phyloP scores from a whole-genome alignment of 805 yeast species.

The Yarrowia bubula region DNA sequence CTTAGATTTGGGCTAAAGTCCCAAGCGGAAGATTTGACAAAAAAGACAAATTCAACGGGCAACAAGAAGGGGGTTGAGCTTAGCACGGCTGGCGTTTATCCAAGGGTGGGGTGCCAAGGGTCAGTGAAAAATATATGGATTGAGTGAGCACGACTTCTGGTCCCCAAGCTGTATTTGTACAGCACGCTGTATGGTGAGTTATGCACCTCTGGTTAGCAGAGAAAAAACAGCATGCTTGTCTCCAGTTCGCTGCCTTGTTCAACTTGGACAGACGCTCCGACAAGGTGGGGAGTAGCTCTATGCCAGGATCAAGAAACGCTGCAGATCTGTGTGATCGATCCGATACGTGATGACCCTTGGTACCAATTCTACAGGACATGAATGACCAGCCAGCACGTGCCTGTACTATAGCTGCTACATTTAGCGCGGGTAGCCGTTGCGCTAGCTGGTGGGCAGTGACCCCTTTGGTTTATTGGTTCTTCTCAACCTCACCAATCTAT shows the following conservation, averaged over 20 bases:
- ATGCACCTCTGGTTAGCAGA: background rate
- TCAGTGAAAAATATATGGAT: background rate
- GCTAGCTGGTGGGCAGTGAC: background rate
- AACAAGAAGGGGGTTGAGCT: background rate
- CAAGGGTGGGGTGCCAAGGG: background rate
- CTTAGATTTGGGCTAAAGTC: slow-evolving; percentile 22
- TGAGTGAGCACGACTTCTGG: background rate
- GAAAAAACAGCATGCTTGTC: background rate
- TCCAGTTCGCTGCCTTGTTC: background rate
- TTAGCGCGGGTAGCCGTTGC: background rate
- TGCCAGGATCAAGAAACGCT: background rate
- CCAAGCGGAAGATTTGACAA: slow-evolving; percentile 16
- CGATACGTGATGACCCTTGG: background rate
- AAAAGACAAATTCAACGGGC: background rate
- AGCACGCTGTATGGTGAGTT: background rate
- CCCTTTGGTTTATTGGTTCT: background rate
- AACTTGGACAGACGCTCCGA: background rate
- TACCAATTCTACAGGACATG: too few relatives aligned
- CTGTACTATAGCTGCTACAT: background rate
- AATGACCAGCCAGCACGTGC: background rate
- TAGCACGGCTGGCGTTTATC: background rate
- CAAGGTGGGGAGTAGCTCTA: background rate
- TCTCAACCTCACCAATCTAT: background rate
- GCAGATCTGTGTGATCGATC: background rate
- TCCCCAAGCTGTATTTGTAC: background rate